These are phyloP conservation scores for Umbilicus rupestris DNA, from an alignment of 164 flowering plant species.

Conservation along the genomic window DNA sequence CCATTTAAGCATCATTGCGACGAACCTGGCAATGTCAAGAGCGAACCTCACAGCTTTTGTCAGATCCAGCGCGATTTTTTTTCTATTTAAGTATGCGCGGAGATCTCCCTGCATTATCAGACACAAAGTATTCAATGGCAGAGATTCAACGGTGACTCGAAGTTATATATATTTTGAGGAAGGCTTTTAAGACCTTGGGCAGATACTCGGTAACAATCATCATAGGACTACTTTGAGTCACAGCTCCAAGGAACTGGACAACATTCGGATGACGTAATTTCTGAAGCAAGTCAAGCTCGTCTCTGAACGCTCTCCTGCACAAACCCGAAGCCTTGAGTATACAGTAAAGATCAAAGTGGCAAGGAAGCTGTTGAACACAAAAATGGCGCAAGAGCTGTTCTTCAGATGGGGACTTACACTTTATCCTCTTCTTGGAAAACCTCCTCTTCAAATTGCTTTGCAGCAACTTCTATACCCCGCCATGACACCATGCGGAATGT, in stretches of 20 bases:
- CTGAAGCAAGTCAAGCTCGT: conserved; percentile 76
- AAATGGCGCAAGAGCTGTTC: background rate
- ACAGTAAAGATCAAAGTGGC: background rate
- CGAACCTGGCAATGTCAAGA: conserved; percentile 79
- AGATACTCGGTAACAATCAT: conserved; percentile 77
- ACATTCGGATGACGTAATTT: conserved; percentile 80
- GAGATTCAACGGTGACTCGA: background rate
- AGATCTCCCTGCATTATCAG: conserved; percentile 54
- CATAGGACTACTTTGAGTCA: conserved; percentile 79
- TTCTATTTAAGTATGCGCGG: conserved; percentile 41
- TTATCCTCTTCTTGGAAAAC: conserved; percentile 65
- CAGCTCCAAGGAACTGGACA: conserved; percentile 85
- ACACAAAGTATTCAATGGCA: background rate
- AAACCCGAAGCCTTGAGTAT: background rate
- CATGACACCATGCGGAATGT: conserved; percentile 68
- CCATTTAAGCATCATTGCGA: background rate
- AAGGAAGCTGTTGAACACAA: too few relatives aligned
- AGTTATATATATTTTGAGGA: background rate
- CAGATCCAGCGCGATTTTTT: conserved; percentile 50
- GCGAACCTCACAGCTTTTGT: conserved; percentile 51
- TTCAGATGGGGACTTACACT: conserved; percentile 61
- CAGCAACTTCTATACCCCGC: conserved; percentile 96
- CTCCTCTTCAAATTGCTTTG: conserved; percentile 69
- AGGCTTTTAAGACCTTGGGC: conserved; percentile 38
- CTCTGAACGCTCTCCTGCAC: conserved; percentile 58